Evolutionary conservation across 345 rosid species (phyloP).

Genomic region (Citrus trifoliata): DNA sequence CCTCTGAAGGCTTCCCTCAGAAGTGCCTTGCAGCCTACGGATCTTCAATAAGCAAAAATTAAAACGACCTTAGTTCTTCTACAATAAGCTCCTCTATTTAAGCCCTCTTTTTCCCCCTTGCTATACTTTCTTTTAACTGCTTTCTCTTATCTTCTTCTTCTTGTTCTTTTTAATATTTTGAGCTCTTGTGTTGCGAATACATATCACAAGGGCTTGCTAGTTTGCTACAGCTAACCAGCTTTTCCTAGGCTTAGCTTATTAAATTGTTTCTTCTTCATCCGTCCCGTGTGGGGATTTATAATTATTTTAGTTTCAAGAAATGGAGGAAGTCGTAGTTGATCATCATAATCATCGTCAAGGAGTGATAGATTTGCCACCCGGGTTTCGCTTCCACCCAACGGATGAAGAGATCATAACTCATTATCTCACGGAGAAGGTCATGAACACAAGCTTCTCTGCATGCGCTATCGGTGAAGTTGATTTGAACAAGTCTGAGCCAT

Average conservation of each 20-base stretch:
- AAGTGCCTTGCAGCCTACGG: conserved; percentile 76
- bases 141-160: conserved; percentile 19
- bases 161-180: not conserved
- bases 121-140: conserved; percentile 52
- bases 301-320: not conserved
- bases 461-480: conserved; percentile 72
- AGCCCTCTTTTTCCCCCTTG: conserved; percentile 28
- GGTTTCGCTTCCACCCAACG: conserved; percentile 89
- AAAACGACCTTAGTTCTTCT: conserved; percentile 4
- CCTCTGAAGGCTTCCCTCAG: conserved; percentile 36
- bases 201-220: no score
- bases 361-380: conserved; percentile 73
- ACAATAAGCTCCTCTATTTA: conserved; percentile 53
- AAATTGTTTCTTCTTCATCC: not conserved
- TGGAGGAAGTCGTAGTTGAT: conserved; percentile 62
- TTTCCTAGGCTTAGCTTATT: no score
- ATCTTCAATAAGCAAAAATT: conserved; percentile 28
- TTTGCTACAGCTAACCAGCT: no score
- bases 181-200: no score
- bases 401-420: conserved; percentile 82
- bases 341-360: conserved; percentile 61
- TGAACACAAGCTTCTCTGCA: conserved; percentile 46
- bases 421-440: conserved; percentile 63
- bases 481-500: conserved; percentile 91
- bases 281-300: not conserved